Evolutionary conservation across 2,329 filamentous ascomycete species (phyloP).

Genomic region (Albophoma yamanashiensis): DNA sequence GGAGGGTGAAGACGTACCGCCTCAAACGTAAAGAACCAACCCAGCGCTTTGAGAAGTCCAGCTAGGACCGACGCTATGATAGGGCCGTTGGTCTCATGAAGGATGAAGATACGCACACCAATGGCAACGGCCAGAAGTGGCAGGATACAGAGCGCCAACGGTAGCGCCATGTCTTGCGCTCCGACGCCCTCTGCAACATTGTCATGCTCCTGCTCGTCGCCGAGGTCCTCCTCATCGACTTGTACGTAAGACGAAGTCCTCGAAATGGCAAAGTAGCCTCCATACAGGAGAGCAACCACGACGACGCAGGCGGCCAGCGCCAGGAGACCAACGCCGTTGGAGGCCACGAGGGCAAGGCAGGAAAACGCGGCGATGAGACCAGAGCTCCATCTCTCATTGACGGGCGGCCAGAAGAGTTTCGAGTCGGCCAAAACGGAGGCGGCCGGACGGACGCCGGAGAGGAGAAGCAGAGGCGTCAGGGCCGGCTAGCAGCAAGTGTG

Average conservation of each 20-base stretch:
- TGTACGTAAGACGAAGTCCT: background rate
- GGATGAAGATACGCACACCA: background rate
- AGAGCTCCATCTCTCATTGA: background rate
- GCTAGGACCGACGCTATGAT: constrained; percentile 5
- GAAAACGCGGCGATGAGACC: background rate
- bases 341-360: background rate
- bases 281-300: background rate
- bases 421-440: background rate
- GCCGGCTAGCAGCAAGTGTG: background rate
- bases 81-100: background rate
- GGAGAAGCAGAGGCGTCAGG: background rate
- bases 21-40: constrained; percentile 24
- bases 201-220: background rate
- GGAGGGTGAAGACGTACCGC: constrained; percentile 10
- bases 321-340: background rate
- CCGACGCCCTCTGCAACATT: background rate
- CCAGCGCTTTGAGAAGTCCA: constrained; percentile 17
- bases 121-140: background rate
- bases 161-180: background rate
- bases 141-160: background rate
- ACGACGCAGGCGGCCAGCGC: background rate
- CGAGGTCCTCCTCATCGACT: background rate
- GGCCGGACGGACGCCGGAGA: background rate
- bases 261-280: background rate
- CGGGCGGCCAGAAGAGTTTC: background rate